These are phyloP conservation scores for Uromyces viciae-fabae DNA, from an alignment of 1,284 basidiomycete species.

Conservation along the genomic window DNA sequence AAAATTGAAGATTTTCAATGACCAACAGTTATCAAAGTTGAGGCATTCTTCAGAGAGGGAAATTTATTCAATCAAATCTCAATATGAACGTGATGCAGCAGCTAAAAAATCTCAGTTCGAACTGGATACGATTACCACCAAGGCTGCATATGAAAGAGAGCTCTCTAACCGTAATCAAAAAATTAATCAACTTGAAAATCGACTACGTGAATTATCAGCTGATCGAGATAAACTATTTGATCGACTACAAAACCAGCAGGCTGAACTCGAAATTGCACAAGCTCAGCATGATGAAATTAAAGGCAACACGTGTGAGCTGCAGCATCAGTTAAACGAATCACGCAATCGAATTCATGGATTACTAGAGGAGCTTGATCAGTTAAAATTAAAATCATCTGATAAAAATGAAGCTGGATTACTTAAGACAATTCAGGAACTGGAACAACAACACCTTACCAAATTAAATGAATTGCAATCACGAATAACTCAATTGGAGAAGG, in stretches of 20 bases:
- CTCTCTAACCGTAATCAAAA: conserved; percentile 26
- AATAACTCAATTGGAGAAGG: conserved; percentile 38
- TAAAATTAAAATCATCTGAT: not conserved
- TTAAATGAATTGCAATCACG: not conserved
- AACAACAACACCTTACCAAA: conserved; percentile 2
- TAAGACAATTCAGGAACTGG: not conserved
- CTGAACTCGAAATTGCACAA: conserved; percentile 15
- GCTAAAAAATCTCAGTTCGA: conserved; percentile 35
- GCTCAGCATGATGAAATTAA: conserved; percentile 31
- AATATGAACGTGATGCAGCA: conserved; percentile 25
- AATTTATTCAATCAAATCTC: conserved; percentile 20
- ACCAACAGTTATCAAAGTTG: conserved; percentile 38
- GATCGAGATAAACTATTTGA: conserved; percentile 33
- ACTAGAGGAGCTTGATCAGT: conserved; percentile 9
- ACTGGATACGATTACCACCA: conserved; percentile 30
- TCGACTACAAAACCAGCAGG: conserved; percentile 19
- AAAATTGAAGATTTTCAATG: not conserved
- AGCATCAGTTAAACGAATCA: conserved; percentile 26
- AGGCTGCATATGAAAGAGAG: conserved; percentile 36
- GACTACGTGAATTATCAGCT: conserved; percentile 6
- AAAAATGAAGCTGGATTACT: not conserved
- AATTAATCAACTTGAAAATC: conserved; percentile 26
- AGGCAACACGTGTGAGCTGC: conserved; percentile 19
- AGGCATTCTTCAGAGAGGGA: conserved; percentile 40
- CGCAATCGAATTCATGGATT: conserved; percentile 26